Conservation (phyloP, 495 filamentous ascomycete genomes). For the Bacidia rubella region DNA sequence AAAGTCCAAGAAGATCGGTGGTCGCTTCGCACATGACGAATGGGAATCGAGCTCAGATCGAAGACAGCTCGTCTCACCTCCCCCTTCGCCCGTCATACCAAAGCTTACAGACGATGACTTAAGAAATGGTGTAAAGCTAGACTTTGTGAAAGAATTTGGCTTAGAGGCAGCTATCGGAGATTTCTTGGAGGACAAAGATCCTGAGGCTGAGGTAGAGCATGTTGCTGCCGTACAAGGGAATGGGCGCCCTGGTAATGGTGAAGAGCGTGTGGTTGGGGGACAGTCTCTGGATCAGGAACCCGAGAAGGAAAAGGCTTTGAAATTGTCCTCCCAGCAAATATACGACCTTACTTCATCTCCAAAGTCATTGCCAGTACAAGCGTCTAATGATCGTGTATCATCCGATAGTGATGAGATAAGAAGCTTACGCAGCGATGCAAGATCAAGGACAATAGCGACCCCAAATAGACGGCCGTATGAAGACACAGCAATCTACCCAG, state of each 20-base stretch:
- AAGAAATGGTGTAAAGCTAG: slow-evolving; percentile 4
- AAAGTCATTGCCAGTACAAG: slow-evolving; percentile 34
- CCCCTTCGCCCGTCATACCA: background rate
- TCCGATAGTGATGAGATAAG: slow-evolving; percentile 16
- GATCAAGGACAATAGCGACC: slow-evolving; percentile 6
- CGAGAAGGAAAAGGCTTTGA: slow-evolving; percentile 31
- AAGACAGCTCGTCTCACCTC: background rate
- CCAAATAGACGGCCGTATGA: background rate
- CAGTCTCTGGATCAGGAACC: background rate
- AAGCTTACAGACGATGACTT: background rate
- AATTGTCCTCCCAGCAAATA: slow-evolving; percentile 38
- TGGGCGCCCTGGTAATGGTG: background rate
- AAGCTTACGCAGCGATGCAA: slow-evolving; percentile 3
- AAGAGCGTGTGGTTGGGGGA: background rate
- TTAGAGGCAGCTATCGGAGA: background rate
- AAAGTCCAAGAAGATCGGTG: background rate
- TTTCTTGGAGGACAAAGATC: background rate
- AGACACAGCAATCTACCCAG: background rate
- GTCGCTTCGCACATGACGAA: too few relatives aligned
- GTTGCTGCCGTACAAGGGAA: background rate
- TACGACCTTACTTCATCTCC: slow-evolving; percentile 43
- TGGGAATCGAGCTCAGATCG: background rate
- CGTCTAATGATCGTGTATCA: slow-evolving; percentile 16
- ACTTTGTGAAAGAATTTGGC: slow-evolving; percentile 1
- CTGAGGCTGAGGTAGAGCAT: background rate